Evolutionary conservation across 1,139 yeast species (phyloP), one percentile per base, ranked within the genome.

Genomic region (Neolecta irregularis): DNA sequence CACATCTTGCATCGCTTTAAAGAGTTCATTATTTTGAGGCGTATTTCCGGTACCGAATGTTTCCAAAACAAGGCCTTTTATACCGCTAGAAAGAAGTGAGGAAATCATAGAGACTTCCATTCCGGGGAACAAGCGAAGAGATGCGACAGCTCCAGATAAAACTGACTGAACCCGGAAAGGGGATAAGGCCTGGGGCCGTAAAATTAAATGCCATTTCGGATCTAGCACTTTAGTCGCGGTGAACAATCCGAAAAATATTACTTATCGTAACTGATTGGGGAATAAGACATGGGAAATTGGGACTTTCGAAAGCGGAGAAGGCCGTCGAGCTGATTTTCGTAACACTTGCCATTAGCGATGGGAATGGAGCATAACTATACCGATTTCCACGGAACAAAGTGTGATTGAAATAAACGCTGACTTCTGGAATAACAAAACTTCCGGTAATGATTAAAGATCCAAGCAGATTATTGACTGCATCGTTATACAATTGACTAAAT

Each of bases 351-450:
- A n/a, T n/a, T n/a, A n/a, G n/a, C n/a, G n/a, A n/a, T n/a, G n/a
- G n/a, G n/a, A n/a, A n/a, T n/a, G n/a, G n/a, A n/a, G n/a, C n/a
- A n/a, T n/a, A n/a, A n/a, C n/a, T n/a, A n/a, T n/a, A n/a, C n/a
- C 38, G 32, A 22, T 36, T 36, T 22, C 38, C 38, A 5, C 38
- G 15, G 18, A 36, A 36, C 13, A 36, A 26, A 21, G 28, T 33
- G 24, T 36, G 38, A 19, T 36, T 35, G 24, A 36, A 36, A 25
- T 32, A 36, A 15, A 36, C 33, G n/a, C 38, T 12, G n/a, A 36
- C 38, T 17, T 36, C 38, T 3, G 38, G 38, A 9, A 36, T 36
- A 6, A 36, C 35, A 32, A 19, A 36, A 17, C 32, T 32, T 3
- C 38, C 38, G 5, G 35, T 32, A 5, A 36, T 25, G 2, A 36